phyloP scores from a whole-genome alignment of 73 alveolate genomes.

The Paramecium sexaurelia region DNA sequence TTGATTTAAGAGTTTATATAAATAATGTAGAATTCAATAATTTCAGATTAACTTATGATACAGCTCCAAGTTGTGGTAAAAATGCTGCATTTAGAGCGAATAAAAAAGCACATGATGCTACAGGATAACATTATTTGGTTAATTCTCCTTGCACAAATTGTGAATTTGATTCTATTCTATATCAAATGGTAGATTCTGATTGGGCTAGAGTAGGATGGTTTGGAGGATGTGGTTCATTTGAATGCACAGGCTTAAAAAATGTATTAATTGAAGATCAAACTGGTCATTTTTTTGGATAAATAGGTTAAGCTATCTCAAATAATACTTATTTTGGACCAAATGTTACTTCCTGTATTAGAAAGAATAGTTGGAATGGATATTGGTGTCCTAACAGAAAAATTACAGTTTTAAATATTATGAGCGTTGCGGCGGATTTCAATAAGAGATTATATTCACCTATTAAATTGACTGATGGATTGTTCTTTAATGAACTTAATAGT shows the following conservation, averaged over 20 bases:
- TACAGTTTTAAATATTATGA: constrained; percentile 5
- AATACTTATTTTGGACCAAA: constrained; percentile 56
- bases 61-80: constrained; percentile 5
- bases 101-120: constrained; percentile 35
- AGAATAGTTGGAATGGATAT: constrained; percentile 46
- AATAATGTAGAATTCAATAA: constrained; percentile 56
- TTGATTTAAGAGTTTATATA: constrained; percentile 51
- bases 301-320: constrained; percentile 36
- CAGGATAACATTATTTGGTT: constrained; percentile 48
- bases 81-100: constrained; percentile 36
- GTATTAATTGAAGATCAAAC: constrained; percentile 54
- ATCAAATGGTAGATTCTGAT: constrained; percentile 21
- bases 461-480: constrained; percentile 62
- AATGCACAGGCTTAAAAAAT: constrained; percentile 62
- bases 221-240: constrained; percentile 71
- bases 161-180: constrained; percentile 44
- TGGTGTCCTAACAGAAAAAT: background rate
- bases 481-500: constrained; percentile 56
- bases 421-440: constrained; percentile 63
- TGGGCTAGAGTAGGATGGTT: constrained; percentile 60
- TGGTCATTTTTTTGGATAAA: constrained; percentile 52
- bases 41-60: constrained; percentile 19
- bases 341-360: constrained; percentile 22
- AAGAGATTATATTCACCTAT: constrained; percentile 64
- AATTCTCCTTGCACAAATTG: constrained; percentile 35